Conservation (phyloP, 1,284 basidiomycete genomes). For the Trichosporon sp. region DNA sequence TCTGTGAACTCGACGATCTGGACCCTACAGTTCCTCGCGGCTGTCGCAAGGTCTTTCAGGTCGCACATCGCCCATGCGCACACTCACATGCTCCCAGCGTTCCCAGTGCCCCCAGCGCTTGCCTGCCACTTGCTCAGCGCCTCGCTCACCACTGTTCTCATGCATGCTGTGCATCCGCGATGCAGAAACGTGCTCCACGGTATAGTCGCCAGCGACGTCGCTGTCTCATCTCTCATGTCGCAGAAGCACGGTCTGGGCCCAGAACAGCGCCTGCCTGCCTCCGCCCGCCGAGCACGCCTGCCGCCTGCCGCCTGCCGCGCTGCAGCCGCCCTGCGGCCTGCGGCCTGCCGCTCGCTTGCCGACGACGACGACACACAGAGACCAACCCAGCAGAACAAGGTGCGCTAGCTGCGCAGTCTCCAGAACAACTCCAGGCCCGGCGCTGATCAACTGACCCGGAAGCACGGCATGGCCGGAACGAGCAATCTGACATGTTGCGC, state of each 20-base stretch:
- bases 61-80: background rate
- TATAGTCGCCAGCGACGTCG: background rate
- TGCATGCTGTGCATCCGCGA: background rate
- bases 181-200: background rate
- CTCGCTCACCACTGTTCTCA: background rate
- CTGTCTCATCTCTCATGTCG: background rate
- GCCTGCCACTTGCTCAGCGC: background rate
- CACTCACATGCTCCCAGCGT: background rate
- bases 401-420: too few relatives aligned
- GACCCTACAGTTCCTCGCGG: background rate
- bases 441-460: background rate
- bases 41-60: background rate
- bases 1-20: background rate
- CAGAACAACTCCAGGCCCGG: background rate
- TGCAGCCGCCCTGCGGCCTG: too few relatives aligned
- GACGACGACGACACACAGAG: background rate
- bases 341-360: background rate
- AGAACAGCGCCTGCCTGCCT: background rate
- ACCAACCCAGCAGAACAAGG: too few relatives aligned
- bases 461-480: background rate
- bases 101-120: background rate
- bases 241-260: background rate
- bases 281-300: too few relatives aligned
- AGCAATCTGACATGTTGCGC: background rate
- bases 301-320: too few relatives aligned